Conservation (phyloP, 2,329 filamentous ascomycete genomes). For the Coniochaeta sp. region DNA sequence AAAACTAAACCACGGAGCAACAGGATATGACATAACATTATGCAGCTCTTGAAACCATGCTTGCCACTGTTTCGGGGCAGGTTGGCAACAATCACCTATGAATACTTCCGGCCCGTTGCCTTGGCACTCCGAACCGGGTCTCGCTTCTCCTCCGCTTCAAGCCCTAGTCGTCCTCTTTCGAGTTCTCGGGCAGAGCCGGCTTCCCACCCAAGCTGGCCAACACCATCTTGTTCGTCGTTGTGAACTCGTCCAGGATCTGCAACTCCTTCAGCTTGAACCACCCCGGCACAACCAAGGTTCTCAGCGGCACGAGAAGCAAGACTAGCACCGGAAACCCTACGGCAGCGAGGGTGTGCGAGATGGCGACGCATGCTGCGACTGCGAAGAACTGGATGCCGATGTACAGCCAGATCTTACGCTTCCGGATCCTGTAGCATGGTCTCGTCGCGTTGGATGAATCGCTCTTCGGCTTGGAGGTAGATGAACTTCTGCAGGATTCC, state of each 20-base stretch:
- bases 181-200: no score
- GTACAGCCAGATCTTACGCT: slow-evolving; percentile 39
- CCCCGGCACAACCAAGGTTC: slow-evolving; percentile 39
- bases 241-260: slow-evolving; percentile 42
- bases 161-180: not conserved
- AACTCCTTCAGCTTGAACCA: slow-evolving; percentile 43
- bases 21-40: no score
- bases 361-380: slow-evolving; percentile 47
- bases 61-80: no score
- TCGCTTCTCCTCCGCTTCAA: not conserved
- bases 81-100: no score
- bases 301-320: slow-evolving; percentile 45
- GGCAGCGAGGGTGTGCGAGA: slow-evolving; percentile 52
- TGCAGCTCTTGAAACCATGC: no score
- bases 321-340: slow-evolving; percentile 54
- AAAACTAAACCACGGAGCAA: no score
- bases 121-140: not conserved
- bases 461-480: slow-evolving; percentile 37
- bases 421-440: slow-evolving; percentile 34
- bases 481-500: slow-evolving; percentile 44
- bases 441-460: slow-evolving; percentile 39
- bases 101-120: no score
- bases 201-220: slow-evolving; percentile 42
- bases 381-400: slow-evolving; percentile 42
- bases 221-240: slow-evolving; percentile 44